Conservation (phyloP, 2,329 filamentous ascomycete genomes). For the Pezizomycotina sp. region DNA sequence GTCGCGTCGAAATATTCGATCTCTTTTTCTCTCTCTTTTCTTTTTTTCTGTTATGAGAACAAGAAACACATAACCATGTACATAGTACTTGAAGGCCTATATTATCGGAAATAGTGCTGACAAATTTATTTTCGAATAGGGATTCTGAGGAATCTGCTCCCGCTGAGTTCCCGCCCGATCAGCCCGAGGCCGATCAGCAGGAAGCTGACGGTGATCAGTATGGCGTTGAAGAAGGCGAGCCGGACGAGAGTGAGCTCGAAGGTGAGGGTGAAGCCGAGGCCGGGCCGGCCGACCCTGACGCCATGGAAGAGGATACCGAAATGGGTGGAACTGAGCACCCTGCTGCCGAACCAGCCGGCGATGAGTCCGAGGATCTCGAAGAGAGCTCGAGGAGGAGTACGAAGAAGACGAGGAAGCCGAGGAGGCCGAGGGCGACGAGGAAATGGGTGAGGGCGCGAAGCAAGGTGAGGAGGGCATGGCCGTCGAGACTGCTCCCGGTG, state of each 20-base stretch:
- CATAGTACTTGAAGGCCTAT: not conserved
- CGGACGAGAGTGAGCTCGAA: conserved; percentile 47
- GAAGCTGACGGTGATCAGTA: conserved; percentile 75
- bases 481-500: conserved; percentile 13
- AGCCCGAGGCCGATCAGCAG: conserved; percentile 78
- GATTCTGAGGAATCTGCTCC: conserved; percentile 95
- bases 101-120: conserved; percentile 22
- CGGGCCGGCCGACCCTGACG: conserved; percentile 26
- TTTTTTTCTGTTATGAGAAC: not conserved
- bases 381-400: conserved; percentile 49
- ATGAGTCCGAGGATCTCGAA: conserved; percentile 37
- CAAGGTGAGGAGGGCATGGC: conserved; percentile 38
- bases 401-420: conserved; percentile 65
- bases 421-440: conserved; percentile 57
- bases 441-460: conserved; percentile 50
- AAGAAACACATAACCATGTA: not conserved
- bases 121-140: conserved; percentile 44
- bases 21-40: not conserved
- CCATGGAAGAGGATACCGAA: conserved; percentile 49
- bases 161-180: conserved; percentile 88
- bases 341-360: conserved; percentile 28
- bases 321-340: conserved; percentile 54
- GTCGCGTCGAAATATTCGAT: no score
- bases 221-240: conserved; percentile 73
- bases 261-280: conserved; percentile 33